Evolutionary conservation across 2,329 filamentous ascomycete genomes (phyloP), one percentile per base, ranked within the genome.

Genomic region (Ceratocystis papillata): DNA sequence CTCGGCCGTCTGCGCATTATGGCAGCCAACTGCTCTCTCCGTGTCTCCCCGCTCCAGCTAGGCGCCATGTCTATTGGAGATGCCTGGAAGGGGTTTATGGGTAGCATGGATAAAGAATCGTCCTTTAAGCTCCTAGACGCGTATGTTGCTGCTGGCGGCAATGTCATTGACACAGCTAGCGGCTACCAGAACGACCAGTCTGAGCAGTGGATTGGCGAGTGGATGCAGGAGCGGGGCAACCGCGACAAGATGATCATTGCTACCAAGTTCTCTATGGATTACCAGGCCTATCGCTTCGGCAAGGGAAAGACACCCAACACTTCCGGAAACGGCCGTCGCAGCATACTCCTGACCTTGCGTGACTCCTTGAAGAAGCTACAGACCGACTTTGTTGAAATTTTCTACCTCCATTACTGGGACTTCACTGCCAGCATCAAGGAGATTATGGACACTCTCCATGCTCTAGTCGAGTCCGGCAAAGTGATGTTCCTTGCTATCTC

Each of bases 141-240:
- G 66, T 87, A 79, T 73, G 78, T 76, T 64, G 76, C 77, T 17
- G 75, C 79, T 0, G 85, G 85, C 3, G 85, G 86, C 15, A 88
- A 88, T 75, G 87, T 88, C 73, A 85, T 88, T 72, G 86, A 88
- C 73, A 87, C 83, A 0, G 74, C 81, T 70, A 83, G 80, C 74
- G 78, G 77, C 69, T 86, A 86, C 73, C 80, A 85, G 70, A 70
- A 79, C 67, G 82, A 81, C 64, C 74, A 86, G 70, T 84, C 81
- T 0, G 83, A 86, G 69, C 70, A 67, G 12, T 83, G 79, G 78
- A 71, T 86, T 20, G 83, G 83, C 20, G 81, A 84, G 69, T 86
- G 81, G 81, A 79, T 84, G 76, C 64, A 72, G 0, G 63, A 70
- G 1, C 77, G 78, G n/a, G 71, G 74, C 8, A 81, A 80, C 69